phyloP scores from a whole-genome alignment of 352 stramenopile species.

The Phytophthora boehmeriae region DNA sequence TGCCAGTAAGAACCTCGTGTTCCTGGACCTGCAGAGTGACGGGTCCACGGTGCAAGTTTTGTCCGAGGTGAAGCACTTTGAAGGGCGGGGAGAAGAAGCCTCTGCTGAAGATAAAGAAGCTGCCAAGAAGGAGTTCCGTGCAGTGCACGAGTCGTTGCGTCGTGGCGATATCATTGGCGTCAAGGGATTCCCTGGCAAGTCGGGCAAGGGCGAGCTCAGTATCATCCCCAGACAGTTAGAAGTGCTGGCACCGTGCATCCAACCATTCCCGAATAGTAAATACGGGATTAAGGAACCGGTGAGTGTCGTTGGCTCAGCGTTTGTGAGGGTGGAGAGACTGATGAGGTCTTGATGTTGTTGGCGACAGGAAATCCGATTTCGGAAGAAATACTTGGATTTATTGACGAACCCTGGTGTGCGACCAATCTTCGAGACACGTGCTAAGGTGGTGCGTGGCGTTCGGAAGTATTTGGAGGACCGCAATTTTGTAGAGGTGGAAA shows the following conservation, averaged over 20 bases:
- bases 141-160: conserved; percentile 72
- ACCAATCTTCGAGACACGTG: conserved; percentile 93
- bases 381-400: conserved; percentile 98
- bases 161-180: conserved; percentile 84
- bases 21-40: conserved; percentile 75
- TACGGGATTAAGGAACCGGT: conserved; percentile 94
- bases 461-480: conserved; percentile 74
- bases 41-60: conserved; percentile 75
- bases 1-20: conserved; percentile 86
- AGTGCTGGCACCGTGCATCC: conserved; percentile 96
- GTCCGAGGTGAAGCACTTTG: conserved; percentile 77
- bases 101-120: conserved; percentile 31
- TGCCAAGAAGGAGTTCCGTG: conserved; percentile 57
- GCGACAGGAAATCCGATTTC: conserved; percentile 97
- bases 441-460: conserved; percentile 78
- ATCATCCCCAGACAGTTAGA: conserved; percentile 85
- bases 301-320: conserved; percentile 7
- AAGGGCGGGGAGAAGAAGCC: conserved; percentile 38
- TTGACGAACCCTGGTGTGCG: conserved; percentile 95
- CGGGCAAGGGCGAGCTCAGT: conserved; percentile 84
- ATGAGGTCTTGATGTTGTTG: conserved; percentile 50
- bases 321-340: conserved; percentile 1
- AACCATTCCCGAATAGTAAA: conserved; percentile 89
- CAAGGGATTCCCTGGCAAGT: conserved; percentile 81
- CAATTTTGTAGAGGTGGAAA: conserved; percentile 93